Conservation (phyloP, 2,329 filamentous ascomycete genomes). For the Stemphylium vesicarium region DNA sequence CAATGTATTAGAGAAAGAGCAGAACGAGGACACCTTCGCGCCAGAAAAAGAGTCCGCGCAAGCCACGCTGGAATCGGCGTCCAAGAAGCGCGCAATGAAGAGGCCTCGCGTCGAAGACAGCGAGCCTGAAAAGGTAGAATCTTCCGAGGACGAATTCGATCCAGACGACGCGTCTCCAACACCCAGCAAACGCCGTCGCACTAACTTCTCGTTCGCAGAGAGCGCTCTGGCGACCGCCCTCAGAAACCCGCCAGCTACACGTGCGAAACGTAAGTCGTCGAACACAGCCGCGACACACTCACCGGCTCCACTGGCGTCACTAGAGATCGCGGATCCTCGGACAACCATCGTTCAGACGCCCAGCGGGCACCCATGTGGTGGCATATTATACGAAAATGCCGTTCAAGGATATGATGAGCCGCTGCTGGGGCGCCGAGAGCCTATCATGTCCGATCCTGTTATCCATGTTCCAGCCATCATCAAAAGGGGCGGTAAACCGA, state of each 20-base stretch:
- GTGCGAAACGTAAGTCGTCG: conserved; percentile 1
- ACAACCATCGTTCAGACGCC: neutral
- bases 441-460: conserved; percentile 14
- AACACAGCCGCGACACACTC: neutral
- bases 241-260: conserved; percentile 1
- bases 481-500: conserved; percentile 5
- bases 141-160: conserved; percentile 16
- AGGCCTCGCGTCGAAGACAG: conserved; percentile 4
- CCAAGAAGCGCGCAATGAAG: conserved; percentile 11
- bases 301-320: neutral
- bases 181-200: conserved; percentile 15
- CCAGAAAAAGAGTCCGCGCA: neutral
- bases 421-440: conserved; percentile 17
- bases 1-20: neutral
- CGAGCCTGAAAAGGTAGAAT: neutral
- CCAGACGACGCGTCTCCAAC: conserved; percentile 14
- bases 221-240: conserved; percentile 9
- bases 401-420: conserved; percentile 19
- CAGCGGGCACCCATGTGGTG: neutral
- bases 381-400: conserved; percentile 2
- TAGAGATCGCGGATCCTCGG: neutral
- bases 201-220: conserved; percentile 12
- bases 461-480: conserved; percentile 16
- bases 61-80: neutral
- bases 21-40: neutral